Percentiles rank a stretch among this genome's conserved stretches.
Evolutionary conservation across 2,329 filamentous ascomycete species (phyloP).

Genomic region (Colletotrichum phormii): DNA sequence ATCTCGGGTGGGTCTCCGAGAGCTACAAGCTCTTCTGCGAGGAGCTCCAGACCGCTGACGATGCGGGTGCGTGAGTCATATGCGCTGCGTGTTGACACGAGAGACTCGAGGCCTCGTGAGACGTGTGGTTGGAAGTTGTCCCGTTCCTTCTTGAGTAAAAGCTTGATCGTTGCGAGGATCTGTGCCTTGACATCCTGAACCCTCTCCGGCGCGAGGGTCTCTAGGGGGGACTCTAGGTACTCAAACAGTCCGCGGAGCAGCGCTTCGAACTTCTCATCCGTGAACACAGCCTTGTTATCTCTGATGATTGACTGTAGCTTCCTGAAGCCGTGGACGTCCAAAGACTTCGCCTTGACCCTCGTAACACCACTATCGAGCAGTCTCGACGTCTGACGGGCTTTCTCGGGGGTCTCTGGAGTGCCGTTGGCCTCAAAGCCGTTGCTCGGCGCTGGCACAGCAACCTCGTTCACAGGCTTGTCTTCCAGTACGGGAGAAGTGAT

Average conservation of each 20-base stretch:
- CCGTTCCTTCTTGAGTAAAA: slow-evolving; percentile 76
- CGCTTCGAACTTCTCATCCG: slow-evolving; percentile 75
- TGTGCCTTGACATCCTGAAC: slow-evolving; percentile 79
- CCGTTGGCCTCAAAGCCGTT: slow-evolving; percentile 19
- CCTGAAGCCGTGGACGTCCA: slow-evolving; percentile 86
- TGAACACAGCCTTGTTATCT: slow-evolving; percentile 72
- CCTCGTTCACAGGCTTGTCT: slow-evolving; percentile 71
- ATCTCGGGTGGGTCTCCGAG: slow-evolving; percentile 74
- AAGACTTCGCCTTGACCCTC: slow-evolving; percentile 75
- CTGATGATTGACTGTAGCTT: slow-evolving; percentile 81
- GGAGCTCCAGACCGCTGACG: slow-evolving; percentile 78
- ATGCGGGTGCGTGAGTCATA: slow-evolving; percentile 79
- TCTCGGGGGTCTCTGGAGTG: slow-evolving; percentile 59
- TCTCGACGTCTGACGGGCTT: slow-evolving; percentile 67
- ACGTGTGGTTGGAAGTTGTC: slow-evolving; percentile 76
- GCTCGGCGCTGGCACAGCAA: slow-evolving; percentile 45
- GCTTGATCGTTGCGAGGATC: slow-evolving; percentile 78
- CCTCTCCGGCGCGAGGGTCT: slow-evolving; percentile 70
- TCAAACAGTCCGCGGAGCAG: slow-evolving; percentile 76
- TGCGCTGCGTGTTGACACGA: slow-evolving; percentile 72
- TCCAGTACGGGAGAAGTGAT: slow-evolving; percentile 66
- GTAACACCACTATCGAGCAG: slow-evolving; percentile 80
- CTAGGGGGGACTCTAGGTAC: slow-evolving; percentile 74
- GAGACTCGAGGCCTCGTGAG: slow-evolving; percentile 73
- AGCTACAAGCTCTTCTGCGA: slow-evolving; percentile 77